Conservation (phyloP, 108 stramenopile species). For the Cyclotella kingstonii region DNA sequence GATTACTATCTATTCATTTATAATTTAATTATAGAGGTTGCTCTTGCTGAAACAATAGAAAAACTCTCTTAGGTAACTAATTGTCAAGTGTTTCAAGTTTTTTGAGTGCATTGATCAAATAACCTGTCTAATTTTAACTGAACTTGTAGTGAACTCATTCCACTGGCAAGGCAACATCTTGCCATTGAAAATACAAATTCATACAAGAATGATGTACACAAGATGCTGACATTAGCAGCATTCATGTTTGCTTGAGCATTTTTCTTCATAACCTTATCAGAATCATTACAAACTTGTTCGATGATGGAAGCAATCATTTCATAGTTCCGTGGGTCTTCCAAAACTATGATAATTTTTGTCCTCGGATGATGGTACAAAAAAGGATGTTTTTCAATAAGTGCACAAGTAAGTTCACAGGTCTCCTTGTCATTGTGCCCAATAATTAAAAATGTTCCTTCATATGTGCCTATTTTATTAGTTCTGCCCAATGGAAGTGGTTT, state of each 20-base stretch:
- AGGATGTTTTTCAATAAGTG: constrained; percentile 4
- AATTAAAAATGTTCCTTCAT: constrained; percentile 7
- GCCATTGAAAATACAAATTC: constrained; percentile 2
- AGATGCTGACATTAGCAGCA: not conserved
- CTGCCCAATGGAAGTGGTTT: not conserved
- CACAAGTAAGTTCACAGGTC: constrained; percentile 13
- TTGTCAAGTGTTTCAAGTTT: too few relatives aligned
- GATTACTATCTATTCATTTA: too few relatives aligned
- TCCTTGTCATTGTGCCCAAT: constrained; percentile 9
- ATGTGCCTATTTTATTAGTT: not conserved
- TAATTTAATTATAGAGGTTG: too few relatives aligned
- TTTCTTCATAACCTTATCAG: too few relatives aligned
- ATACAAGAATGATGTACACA: not conserved
- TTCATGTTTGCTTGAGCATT: not conserved
- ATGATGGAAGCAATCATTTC: not conserved
- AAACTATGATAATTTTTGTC: not conserved
- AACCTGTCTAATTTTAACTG: not conserved
- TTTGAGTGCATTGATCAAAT: too few relatives aligned
- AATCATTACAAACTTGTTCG: not conserved
- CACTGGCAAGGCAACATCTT: not conserved
- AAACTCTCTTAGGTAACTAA: too few relatives aligned
- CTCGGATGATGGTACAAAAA: not conserved
- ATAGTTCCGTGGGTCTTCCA: constrained; percentile 3
- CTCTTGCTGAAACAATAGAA: too few relatives aligned
- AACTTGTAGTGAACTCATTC: not conserved